A percentile compares a stretch with the other conserved stretches of the same genome.
phyloP scores from a whole-genome alignment of 2,329 filamentous ascomycete species.

The Chrysoporthe puriensis region DNA sequence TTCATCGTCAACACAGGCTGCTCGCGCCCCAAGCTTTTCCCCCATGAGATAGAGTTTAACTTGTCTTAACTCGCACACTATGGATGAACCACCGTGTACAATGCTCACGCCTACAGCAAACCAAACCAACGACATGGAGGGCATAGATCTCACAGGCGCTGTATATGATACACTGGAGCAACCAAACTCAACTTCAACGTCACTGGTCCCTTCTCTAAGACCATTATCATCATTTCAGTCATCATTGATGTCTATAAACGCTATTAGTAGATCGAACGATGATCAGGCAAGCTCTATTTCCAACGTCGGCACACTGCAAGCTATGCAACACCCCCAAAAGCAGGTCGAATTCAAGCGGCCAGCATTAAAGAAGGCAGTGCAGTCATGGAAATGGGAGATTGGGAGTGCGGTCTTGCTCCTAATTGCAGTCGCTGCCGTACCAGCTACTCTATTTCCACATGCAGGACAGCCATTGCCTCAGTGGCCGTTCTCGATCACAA shows the following conservation, averaged over 20 bases:
- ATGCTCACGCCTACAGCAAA: not conserved
- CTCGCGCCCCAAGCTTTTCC: not conserved
- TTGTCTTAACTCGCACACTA: not conserved
- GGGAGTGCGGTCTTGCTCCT: slow-evolving; percentile 8
- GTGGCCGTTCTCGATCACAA: slow-evolving; percentile 14
- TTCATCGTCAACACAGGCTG: not conserved
- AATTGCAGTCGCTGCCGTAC: slow-evolving; percentile 2
- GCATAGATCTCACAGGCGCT: not conserved
- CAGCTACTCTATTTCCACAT: slow-evolving; percentile 9
- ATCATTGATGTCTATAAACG: not conserved
- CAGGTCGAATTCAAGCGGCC: not conserved
- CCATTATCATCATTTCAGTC: not conserved
- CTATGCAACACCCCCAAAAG: not conserved
- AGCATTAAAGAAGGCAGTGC: not conserved
- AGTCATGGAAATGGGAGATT: not conserved
- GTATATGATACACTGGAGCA: not conserved
- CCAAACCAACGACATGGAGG: not conserved
- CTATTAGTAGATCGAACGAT: not conserved
- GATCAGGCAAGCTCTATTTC: not conserved
- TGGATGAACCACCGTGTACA: not conserved
- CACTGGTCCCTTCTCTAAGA: not conserved
- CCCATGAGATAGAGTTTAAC: not conserved
- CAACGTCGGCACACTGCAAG: not conserved
- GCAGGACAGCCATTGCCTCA: slow-evolving; percentile 14
- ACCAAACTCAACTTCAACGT: not conserved